phyloP scores from a whole-genome alignment of 495 filamentous ascomycete species.

The Rostrohypoxylon terebratum region DNA sequence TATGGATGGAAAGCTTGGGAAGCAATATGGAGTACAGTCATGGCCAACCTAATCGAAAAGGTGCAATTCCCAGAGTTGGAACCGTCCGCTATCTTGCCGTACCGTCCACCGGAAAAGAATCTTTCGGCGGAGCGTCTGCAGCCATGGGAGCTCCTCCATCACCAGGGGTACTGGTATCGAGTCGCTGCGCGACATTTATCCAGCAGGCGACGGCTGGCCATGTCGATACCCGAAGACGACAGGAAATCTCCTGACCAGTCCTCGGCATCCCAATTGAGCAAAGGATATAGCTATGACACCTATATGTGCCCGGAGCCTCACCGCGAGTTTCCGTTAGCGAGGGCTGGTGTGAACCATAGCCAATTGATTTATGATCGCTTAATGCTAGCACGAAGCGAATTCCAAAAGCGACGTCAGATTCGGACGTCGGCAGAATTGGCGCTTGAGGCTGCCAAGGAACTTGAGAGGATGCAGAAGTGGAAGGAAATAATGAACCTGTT shows the following conservation, averaged over 20 bases:
- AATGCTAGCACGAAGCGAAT: constrained; percentile 72
- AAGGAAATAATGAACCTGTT: constrained; percentile 74
- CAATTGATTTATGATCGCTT: constrained; percentile 70
- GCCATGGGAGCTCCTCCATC: constrained; percentile 85
- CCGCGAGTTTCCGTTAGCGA: constrained; percentile 71
- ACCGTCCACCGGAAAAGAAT: constrained; percentile 74
- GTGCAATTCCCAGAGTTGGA: constrained; percentile 62
- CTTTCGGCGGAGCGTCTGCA: constrained; percentile 72
- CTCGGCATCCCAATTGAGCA: constrained; percentile 73
- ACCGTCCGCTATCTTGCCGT: constrained; percentile 57
- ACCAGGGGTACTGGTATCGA: constrained; percentile 88
- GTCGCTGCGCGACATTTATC: constrained; percentile 74
- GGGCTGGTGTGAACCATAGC: constrained; percentile 72
- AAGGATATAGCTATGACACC: constrained; percentile 80
- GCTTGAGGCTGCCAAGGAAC: constrained; percentile 75
- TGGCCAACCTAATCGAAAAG: constrained; percentile 81
- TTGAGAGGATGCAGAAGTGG: constrained; percentile 72
- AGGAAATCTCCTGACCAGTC: constrained; percentile 72
- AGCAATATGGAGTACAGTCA: constrained; percentile 81
- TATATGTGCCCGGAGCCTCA: constrained; percentile 86
- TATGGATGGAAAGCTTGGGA: constrained; percentile 93
- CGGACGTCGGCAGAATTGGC: constrained; percentile 75
- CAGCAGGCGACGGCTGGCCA: constrained; percentile 69
- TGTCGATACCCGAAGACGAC: constrained; percentile 80
- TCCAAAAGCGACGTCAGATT: constrained; percentile 69